Conservation (phyloP, 78 protist genomes). For the Dictyostelium discoideum region DNA sequence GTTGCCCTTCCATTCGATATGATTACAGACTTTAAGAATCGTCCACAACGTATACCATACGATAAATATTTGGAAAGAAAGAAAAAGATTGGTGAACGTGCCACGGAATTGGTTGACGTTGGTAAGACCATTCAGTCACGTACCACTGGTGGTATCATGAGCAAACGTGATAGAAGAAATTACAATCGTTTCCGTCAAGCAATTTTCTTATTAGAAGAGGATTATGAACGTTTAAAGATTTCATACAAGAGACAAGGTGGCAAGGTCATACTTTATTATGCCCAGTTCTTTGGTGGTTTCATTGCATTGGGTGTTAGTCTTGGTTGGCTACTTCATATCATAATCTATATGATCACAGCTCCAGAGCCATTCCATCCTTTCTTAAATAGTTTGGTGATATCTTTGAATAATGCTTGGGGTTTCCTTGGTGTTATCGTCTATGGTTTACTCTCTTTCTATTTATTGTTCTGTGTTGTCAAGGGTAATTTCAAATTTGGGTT, state of each 20-base stretch:
- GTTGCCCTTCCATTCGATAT: slow-evolving; percentile 91
- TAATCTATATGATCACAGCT: slow-evolving; percentile 80
- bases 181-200: slow-evolving; percentile 84
- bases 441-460: slow-evolving; percentile 90
- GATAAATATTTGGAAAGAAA: slow-evolving; percentile 65
- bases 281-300: slow-evolving; percentile 77
- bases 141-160: slow-evolving; percentile 61
- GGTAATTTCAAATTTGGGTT: slow-evolving; percentile 93
- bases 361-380: slow-evolving; percentile 80
- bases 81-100: slow-evolving; percentile 65
- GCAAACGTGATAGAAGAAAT: slow-evolving; percentile 56
- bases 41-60: slow-evolving; percentile 86
- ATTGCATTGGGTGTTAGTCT: slow-evolving; percentile 63
- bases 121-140: slow-evolving; percentile 61
- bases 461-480: slow-evolving; percentile 84
- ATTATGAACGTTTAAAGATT: slow-evolving; percentile 76
- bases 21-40: slow-evolving; percentile 67
- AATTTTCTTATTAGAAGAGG: slow-evolving; percentile 85
- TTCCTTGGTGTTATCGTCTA: slow-evolving; percentile 89
- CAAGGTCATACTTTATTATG: slow-evolving; percentile 38
- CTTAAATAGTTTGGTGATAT: slow-evolving; percentile 83
- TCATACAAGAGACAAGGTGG: slow-evolving; percentile 87
- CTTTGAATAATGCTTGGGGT: slow-evolving; percentile 88
- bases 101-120: slow-evolving; percentile 28
- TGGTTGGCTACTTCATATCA: slow-evolving; percentile 90